Evolutionary conservation across 2,329 filamentous ascomycete genomes (phyloP).

Genomic region (Ceratocystis cubensis): DNA sequence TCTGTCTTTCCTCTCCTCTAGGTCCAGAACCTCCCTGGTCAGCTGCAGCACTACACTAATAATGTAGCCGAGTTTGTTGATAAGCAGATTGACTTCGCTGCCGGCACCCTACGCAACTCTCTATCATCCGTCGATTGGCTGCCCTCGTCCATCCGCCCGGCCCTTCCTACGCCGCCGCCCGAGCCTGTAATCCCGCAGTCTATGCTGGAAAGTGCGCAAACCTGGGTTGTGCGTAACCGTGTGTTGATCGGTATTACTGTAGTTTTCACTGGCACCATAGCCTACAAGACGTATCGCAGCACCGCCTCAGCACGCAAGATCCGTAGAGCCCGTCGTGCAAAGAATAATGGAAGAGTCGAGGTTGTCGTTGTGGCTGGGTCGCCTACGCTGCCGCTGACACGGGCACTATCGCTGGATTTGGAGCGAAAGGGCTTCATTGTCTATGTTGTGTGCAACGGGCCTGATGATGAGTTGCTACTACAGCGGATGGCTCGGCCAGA

Average conservation of each 20-base stretch:
- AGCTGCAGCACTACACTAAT: constrained; percentile 57
- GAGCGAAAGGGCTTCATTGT: constrained; percentile 88
- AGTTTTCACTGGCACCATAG: constrained; percentile 55
- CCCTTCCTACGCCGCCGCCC: constrained; percentile 28
- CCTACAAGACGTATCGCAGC: constrained; percentile 39
- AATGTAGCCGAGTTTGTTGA: constrained; percentile 72
- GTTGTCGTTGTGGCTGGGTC: constrained; percentile 84
- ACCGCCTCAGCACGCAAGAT: constrained; percentile 49
- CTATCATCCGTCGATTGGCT: constrained; percentile 59
- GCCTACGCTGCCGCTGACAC: constrained; percentile 69
- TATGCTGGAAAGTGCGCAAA: constrained; percentile 43
- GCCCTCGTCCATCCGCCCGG: constrained; percentile 53
- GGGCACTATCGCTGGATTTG: constrained; percentile 70
- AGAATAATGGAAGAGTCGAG: constrained; percentile 72
- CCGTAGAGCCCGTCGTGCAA: constrained; percentile 62
- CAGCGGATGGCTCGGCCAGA: constrained; percentile 66
- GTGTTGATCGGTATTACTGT: constrained; percentile 59
- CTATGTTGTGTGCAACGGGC: constrained; percentile 74
- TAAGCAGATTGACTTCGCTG: constrained; percentile 64
- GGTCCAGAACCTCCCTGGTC: constrained; percentile 25
- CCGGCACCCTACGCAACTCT: constrained; percentile 55
- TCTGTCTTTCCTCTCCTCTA: not conserved
- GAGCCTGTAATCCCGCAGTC: constrained; percentile 31
- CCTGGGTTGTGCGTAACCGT: constrained; percentile 63
- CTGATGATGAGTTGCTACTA: constrained; percentile 72